Conservation (phyloP, 495 filamentous ascomycete genomes). For the Trypethelium eluteriae region DNA sequence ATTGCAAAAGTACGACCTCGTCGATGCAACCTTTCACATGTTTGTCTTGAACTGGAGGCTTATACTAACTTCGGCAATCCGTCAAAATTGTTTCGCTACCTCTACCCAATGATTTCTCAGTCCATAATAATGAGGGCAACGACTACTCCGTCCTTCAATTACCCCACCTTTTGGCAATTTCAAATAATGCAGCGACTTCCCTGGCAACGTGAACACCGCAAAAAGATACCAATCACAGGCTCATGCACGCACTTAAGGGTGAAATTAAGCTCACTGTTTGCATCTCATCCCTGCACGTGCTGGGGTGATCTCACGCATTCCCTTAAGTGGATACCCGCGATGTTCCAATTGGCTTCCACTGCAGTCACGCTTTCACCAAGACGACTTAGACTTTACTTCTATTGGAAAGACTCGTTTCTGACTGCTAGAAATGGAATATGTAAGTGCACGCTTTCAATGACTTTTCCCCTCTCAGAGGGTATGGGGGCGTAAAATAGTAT, state of each 20-base stretch:
- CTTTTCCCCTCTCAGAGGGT: neutral
- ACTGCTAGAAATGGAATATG: neutral
- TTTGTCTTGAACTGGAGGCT: too few relatives aligned
- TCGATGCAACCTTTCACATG: too few relatives aligned
- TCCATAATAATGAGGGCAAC: neutral
- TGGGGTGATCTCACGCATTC: neutral
- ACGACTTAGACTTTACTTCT: neutral
- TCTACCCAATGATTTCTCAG: too few relatives aligned
- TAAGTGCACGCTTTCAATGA: neutral
- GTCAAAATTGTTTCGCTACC: too few relatives aligned
- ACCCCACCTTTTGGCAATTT: neutral
- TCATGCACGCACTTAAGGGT: neutral
- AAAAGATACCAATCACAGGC: neutral
- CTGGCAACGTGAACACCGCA: neutral
- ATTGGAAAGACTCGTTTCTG: neutral
- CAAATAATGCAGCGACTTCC: neutral
- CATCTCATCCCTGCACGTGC: neutral
- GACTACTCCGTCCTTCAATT: neutral
- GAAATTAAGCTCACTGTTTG: neutral
- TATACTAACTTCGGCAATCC: too few relatives aligned
- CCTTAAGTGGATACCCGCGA: neutral
- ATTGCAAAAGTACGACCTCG: too few relatives aligned
- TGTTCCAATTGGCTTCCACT: neutral
- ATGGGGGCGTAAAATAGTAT: neutral
- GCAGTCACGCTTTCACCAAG: slow-evolving; percentile 1